These are phyloP conservation scores for Hypomyces rosellus DNA, from an alignment of 2,329 filamentous ascomycete species.

Conservation along the genomic window DNA sequence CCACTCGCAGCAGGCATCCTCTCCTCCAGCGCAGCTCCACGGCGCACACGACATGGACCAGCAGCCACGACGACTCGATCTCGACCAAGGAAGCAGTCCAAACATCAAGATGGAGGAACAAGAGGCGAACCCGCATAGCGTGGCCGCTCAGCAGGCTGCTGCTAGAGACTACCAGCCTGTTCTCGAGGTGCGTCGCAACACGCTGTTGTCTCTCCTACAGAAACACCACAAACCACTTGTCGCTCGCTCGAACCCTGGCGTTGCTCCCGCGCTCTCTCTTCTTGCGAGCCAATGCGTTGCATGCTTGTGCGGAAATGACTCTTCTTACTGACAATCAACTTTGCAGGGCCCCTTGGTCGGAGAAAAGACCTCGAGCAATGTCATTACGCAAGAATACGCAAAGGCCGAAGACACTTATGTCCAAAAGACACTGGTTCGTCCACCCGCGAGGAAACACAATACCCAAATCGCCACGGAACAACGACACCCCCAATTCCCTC, in stretches of 20 bases:
- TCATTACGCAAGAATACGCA: constrained; percentile 79
- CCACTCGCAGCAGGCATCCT: neutral
- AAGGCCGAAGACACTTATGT: constrained; percentile 80
- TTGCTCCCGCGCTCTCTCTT: neutral
- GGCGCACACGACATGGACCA: constrained; percentile 7
- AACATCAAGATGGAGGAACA: constrained; percentile 28
- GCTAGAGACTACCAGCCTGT: constrained; percentile 53
- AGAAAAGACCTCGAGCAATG: constrained; percentile 66
- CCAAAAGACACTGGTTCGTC: constrained; percentile 75
- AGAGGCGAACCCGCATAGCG: constrained; percentile 32
- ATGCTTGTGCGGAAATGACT: neutral
- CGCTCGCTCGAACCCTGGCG: neutral
- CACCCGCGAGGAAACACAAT: neutral
- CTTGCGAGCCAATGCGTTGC: neutral
- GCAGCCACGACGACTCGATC: constrained; percentile 15
- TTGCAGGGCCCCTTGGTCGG: constrained; percentile 76
- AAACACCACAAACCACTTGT: neutral
- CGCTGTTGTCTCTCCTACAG: neutral
- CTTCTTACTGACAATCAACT: constrained; percentile 1
- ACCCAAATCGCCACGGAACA: neutral
- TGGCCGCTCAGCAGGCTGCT: constrained; percentile 54
- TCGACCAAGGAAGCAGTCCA: constrained; percentile 14
- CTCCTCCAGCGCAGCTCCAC: constrained; percentile 3
- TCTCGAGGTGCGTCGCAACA: constrained; percentile 41
- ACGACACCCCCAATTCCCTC: neutral